phyloP scores from a whole-genome alignment of 2,329 filamentous ascomycete species.

The Didymella lethalis region DNA sequence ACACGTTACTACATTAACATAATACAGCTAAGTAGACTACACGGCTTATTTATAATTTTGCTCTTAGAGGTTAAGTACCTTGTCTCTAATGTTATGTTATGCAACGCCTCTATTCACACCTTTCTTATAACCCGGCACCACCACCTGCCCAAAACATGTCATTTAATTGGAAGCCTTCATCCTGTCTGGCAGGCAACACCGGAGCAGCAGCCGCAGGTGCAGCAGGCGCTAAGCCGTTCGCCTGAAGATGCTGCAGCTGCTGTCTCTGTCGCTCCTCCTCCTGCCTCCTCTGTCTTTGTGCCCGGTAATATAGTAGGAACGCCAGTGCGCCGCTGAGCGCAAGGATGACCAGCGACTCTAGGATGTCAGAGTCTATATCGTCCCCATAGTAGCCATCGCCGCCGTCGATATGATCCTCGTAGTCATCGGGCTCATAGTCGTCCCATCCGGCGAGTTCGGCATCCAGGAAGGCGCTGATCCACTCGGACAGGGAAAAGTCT shows the following conservation, averaged over 20 bases:
- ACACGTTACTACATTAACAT: too few relatives aligned
- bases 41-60: too few relatives aligned
- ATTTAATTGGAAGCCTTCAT: slow-evolving; percentile 6
- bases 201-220: neutral
- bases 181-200: neutral
- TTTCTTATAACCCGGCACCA: slow-evolving; percentile 10
- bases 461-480: slow-evolving; percentile 85
- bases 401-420: slow-evolving; percentile 47
- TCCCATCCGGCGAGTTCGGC: slow-evolving; percentile 65
- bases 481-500: slow-evolving; percentile 81
- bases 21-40: too few relatives aligned
- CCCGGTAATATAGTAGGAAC: slow-evolving; percentile 80
- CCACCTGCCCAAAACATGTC: slow-evolving; percentile 19
- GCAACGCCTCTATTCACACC: neutral
- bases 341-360: slow-evolving; percentile 87
- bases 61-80: neutral
- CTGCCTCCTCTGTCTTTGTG: slow-evolving; percentile 64
- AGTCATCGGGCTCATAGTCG: slow-evolving; percentile 59
- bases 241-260: slow-evolving; percentile 31
- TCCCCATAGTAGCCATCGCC: slow-evolving; percentile 67
- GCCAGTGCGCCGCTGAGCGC: slow-evolving; percentile 77
- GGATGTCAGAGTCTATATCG: slow-evolving; percentile 75
- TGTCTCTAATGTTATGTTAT: slow-evolving; percentile 10
- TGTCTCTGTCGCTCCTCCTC: slow-evolving; percentile 52
- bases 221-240: neutral